These are phyloP conservation scores for Annulohypoxylon nitens DNA, from an alignment of 495 filamentous ascomycete genomes.

Conservation along the genomic window DNA sequence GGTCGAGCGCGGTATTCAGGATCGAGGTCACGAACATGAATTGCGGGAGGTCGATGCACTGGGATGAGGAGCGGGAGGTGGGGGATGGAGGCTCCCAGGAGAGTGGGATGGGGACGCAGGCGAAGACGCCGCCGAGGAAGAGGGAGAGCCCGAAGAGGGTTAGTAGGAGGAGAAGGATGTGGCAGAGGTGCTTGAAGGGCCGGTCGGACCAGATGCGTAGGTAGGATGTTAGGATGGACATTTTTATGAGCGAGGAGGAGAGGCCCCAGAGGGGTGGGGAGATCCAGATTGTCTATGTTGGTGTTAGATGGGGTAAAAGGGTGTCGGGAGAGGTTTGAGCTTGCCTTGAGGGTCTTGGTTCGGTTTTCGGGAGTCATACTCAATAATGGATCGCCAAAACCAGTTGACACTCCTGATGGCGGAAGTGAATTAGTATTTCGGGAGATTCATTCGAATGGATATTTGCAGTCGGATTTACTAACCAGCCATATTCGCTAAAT, in stretches of 20 bases:
- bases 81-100: constrained; percentile 43
- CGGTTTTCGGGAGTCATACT: constrained; percentile 22
- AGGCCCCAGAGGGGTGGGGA: constrained; percentile 44
- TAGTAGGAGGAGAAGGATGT: constrained; percentile 41
- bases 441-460: constrained; percentile 18
- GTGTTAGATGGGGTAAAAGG: constrained; percentile 9
- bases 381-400: constrained; percentile 32
- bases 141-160: constrained; percentile 44
- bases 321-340: not conserved
- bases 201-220: constrained; percentile 49
- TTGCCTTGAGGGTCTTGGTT: constrained; percentile 19
- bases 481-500: constrained; percentile 40
- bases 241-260: constrained; percentile 41
- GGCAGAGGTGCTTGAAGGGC: constrained; percentile 38
- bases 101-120: constrained; percentile 45
- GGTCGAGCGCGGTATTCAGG: constrained; percentile 49
- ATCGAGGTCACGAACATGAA: constrained; percentile 49
- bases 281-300: constrained; percentile 33
- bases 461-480: constrained; percentile 23
- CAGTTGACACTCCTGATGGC: constrained; percentile 17
- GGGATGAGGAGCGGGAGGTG: constrained; percentile 12
- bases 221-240: constrained; percentile 52
- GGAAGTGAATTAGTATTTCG: not conserved
- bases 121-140: constrained; percentile 41
- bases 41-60: constrained; percentile 47